Base-by-base conservation (phyloP, 352 stramenopile species). In the Phytophthora agathidicida region DNA sequence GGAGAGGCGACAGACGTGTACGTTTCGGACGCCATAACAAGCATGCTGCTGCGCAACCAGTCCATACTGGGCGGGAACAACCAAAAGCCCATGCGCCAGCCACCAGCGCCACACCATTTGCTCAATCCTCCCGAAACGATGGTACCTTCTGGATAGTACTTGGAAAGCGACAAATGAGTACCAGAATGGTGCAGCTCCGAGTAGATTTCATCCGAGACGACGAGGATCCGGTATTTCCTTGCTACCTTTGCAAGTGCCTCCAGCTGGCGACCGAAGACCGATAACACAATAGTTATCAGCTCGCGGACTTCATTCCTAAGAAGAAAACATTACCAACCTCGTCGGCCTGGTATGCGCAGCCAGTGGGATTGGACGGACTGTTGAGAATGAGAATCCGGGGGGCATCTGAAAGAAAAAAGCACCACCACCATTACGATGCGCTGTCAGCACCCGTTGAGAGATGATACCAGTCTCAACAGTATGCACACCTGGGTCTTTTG, bases 121-220 rank as follows among this genome's bases (percentile, higher is more conserved):
- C 84, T 94, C 31, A 96, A 65, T 13, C 88, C 88, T 22, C 86
- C 88, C 1, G 85, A 94, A 20, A 96, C 85, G 54, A 96, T 94
- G 9, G 88, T 96, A 4, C 86, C 86, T 77, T 96, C 88, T 0
- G 86, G 84, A 43, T 95, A 95, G 45, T 87, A 94, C 47, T 83
- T 88, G 17, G 88, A 93, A 41, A 96, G 90, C 5, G 86, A 95
- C 10, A 90, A 36, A 33, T 96, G 88, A 7, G 80, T 70, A 20
- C 81, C 79, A 14, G 68, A 75, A 61, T 94, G 81, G 43, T 91
- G 84, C 28, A 94, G 60, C 61, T 94, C 88, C 26, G 86, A 93
- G 68, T 96, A 96, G 42, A 96, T 91, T 65, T 96, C 88, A 48
- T 96, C 88, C 32, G 88, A 96, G 19, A 96, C 84, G 17, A 96